Evolutionary conservation across 1,284 basidiomycete genomes (phyloP), one percentile per base, ranked within the genome.

Genomic region (Irpex rosettiformis): DNA sequence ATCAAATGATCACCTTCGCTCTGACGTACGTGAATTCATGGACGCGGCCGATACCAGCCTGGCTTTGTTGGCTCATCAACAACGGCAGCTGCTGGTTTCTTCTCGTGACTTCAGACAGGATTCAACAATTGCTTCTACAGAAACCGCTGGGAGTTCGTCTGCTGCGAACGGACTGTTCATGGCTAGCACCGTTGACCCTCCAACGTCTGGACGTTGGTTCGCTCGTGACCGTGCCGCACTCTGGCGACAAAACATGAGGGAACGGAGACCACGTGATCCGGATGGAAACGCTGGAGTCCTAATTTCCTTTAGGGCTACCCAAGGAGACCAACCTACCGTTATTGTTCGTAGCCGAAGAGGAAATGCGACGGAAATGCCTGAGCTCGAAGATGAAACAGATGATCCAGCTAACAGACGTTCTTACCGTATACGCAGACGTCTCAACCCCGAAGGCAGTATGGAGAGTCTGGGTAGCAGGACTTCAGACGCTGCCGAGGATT

Each of bases 191-290:
- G n/a, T 47, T 10, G 49, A 49, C 30, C n/a, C n/a, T n/a, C 7
- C 48, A 24, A 29, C 48, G 16, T 21, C 22, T 11, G 42, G 52
- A 18, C 56, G 48, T 18, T 58, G 57, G 57, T 27, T 28, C n/a
- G 21, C 37, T 52, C 56, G 56, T 18, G 18, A 57, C n/a, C 57
- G 53, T 51, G 51, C 43, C 8, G 51, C 57, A 7, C 45, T 55
- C 7, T 58, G 57, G 57, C 52, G 57, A 28, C 52, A 58, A 13
- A 58, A 58, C 25, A 40, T 58, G 8, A 45, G 53, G 8, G 57
- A 58, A 8, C 57, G 47, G 4, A 52, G 57, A 5, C 57, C 57
- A 18, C 48, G 48, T 22, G 48, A 51, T 18, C 22, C 48, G 28
- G 48, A 51, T 13, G 48, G 48, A 18, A 51, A 21, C 1, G 28